Base-by-base conservation (phyloP, 2,329 filamentous ascomycete species). In the Curvularia sp. region DNA sequence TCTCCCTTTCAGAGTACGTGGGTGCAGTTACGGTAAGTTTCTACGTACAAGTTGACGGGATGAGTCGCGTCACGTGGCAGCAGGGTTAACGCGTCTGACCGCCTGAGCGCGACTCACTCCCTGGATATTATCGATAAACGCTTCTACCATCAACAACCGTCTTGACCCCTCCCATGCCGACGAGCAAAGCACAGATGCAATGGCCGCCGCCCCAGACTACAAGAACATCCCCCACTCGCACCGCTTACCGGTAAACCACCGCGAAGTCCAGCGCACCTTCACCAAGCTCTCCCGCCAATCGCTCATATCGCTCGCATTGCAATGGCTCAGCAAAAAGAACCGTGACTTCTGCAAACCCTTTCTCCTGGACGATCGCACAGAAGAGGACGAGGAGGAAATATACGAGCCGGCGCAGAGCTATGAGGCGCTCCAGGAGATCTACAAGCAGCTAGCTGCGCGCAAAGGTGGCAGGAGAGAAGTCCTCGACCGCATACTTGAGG, bases 261-360 rank as follows among this genome's bases (percentile, higher is more conserved):
- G 85, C 45, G 81, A 87, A 28, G 84, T 92, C 48, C 75, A 84
- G 63, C 92, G 90, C 74, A 82, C 85, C 39, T 82, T 96, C 48
- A 84, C 81, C 59, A 88, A 88, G 53, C 83, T 96, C 18, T 89
- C 91, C 1, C 87, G 92, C 49, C 80, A 87, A 46, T 87, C 90
- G 0, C 84, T 96, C 21, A 79, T 95, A 25, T 85, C 87, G 0
- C 83, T 96, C 8, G 89, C 85, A 0, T 82, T 93, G 21, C 84
- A 89, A 78, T 96, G 92, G 92, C 86, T 96, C 3, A 86, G 89
- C 56, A 85, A 89, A 48, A 80, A 83, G 62, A 88, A 90, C 62
- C 80, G 87, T 39, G 77, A 83, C 4, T 80, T 84, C 18, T 88
- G 85, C 42, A 80, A 80, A 1, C 89, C 89, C 0, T 87, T 83